These are phyloP conservation scores for Spizellomyces sp. DNA, from an alignment of 192 early-diverging fungal genomes.

Conservation along the genomic window DNA sequence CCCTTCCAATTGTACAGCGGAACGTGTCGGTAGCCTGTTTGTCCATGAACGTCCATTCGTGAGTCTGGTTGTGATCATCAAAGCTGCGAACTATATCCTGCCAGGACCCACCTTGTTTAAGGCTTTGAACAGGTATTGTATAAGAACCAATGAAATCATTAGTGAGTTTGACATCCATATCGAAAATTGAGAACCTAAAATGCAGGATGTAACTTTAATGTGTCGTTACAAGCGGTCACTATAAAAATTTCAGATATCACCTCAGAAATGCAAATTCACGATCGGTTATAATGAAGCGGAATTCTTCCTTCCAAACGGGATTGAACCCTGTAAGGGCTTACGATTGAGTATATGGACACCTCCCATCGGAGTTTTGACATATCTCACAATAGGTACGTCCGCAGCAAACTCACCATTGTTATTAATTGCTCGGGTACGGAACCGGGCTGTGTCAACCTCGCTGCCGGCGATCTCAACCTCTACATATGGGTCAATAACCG, in stretches of 20 bases:
- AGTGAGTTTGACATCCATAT: constrained; percentile 33
- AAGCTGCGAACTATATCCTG: not conserved
- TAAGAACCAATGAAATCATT: constrained; percentile 48
- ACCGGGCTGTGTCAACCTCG: constrained; percentile 44
- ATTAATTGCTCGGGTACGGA: constrained; percentile 53
- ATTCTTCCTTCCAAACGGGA: constrained; percentile 54
- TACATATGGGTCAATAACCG: constrained; percentile 63
- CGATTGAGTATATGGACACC: not conserved
- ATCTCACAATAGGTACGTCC: constrained; percentile 1
- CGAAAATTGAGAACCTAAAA: constrained; percentile 37
- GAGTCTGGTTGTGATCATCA: not conserved
- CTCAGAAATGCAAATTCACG: constrained; percentile 51
- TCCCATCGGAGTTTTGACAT: not conserved
- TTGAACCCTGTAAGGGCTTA: constrained; percentile 38
- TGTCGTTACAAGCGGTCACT: not conserved
- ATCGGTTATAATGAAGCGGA: constrained; percentile 39
- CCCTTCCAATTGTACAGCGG: constrained; percentile 65
- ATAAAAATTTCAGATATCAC: constrained; percentile 21
- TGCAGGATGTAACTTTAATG: not conserved
- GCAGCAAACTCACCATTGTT: constrained; percentile 48
- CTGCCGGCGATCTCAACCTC: constrained; percentile 57
- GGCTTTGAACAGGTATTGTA: constrained; percentile 37
- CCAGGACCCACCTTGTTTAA: constrained; percentile 40
- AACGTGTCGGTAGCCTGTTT: constrained; percentile 67
- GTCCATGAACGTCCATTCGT: too few species aligned